These are phyloP conservation scores for Puccinia triticina DNA, from an alignment of 1,284 basidiomycete species.

Conservation along the genomic window DNA sequence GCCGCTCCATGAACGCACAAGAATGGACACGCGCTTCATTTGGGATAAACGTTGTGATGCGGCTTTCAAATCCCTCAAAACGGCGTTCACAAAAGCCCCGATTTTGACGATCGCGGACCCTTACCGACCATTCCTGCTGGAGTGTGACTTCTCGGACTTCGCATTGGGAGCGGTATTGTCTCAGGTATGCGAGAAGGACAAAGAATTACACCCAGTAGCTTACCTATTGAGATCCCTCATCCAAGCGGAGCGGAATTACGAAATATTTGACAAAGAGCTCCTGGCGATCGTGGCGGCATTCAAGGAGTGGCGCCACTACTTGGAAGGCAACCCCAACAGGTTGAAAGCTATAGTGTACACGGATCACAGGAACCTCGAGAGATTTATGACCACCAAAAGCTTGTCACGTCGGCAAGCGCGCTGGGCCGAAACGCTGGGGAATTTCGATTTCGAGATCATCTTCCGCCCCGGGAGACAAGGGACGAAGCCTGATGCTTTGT, in stretches of 20 bases:
- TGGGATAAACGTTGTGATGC: not conserved
- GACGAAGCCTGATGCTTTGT: not conserved
- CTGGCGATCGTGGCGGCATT: too few relatives aligned
- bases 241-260: too few relatives aligned
- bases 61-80: conserved; percentile 5
- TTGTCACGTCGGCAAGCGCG: not conserved
- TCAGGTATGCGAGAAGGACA: not conserved
- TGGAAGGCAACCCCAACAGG: too few relatives aligned
- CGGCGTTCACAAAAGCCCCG: not conserved
- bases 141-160: conserved; percentile 37
- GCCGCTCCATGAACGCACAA: not conserved
- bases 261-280: too few relatives aligned
- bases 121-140: not conserved
- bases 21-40: not conserved
- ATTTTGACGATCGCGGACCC: conserved; percentile 9
- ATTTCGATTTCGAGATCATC: conserved; percentile 5
- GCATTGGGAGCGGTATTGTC: too few relatives aligned
- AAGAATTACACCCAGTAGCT: conserved; percentile 11
- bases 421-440: not conserved
- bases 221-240: not conserved
- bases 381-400: conserved; percentile 21
- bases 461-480: not conserved
- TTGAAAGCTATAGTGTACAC: conserved; percentile 17
- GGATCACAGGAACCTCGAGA: conserved; percentile 8
- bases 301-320: too few relatives aligned